These are phyloP conservation scores for Hyaloperonospora brassicae DNA, from an alignment of 352 stramenopile genomes.

Conservation along the genomic window DNA sequence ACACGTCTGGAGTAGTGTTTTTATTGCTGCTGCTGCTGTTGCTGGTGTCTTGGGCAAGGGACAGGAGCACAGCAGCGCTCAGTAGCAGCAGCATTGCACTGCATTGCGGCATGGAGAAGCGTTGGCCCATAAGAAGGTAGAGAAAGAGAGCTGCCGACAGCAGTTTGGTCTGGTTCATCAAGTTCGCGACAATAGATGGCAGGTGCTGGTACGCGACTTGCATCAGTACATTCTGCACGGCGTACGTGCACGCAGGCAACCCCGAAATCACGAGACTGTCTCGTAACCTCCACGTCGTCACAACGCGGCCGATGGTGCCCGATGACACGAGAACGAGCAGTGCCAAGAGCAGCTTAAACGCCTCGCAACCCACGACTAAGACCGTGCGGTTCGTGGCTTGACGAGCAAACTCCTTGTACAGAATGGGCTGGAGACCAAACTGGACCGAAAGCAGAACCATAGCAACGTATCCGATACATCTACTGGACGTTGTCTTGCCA, in stretches of 20 bases:
- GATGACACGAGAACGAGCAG: constrained; percentile 36
- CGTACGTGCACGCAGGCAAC: constrained; percentile 74
- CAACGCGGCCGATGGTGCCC: constrained; percentile 22
- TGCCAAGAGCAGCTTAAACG: constrained; percentile 60
- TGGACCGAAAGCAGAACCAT: constrained; percentile 73
- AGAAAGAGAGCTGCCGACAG: constrained; percentile 78
- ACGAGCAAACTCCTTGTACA: constrained; percentile 73
- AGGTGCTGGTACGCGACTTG: constrained; percentile 77
- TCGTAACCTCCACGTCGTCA: constrained; percentile 51
- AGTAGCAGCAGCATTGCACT: constrained; percentile 69
- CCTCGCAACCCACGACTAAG: constrained; percentile 70
- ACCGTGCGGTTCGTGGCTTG: constrained; percentile 45
- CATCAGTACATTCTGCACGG: constrained; percentile 84
- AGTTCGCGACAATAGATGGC: constrained; percentile 77
- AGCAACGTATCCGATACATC: constrained; percentile 30
- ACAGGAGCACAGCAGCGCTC: constrained; percentile 56
- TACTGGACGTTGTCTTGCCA: constrained; percentile 5
- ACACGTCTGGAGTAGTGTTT: constrained; percentile 5
- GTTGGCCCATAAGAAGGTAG: constrained; percentile 55
- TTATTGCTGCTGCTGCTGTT: too few species aligned
- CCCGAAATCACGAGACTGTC: constrained; percentile 61
- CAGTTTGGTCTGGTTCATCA: constrained; percentile 86
- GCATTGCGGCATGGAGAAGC: constrained; percentile 62
- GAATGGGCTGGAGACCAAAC: constrained; percentile 76
- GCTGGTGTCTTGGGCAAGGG: constrained; percentile 41